Percentiles rank a stretch among this genome's conserved stretches.
Evolutionary conservation across 31 red algal species (phyloP).

Genomic region (Endocladia muricata): DNA sequence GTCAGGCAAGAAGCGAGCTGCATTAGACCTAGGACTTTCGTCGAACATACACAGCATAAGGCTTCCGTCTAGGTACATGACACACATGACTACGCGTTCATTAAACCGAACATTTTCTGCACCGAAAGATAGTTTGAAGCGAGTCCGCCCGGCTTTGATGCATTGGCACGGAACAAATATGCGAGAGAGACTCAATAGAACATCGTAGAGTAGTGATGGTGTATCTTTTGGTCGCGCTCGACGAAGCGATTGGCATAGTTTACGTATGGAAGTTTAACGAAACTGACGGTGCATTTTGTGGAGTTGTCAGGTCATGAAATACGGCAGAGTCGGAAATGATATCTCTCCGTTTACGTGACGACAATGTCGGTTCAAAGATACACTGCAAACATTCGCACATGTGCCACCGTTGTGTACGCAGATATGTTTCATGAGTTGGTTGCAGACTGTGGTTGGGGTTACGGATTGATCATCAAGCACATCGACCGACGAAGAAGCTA

Average conservation of each 20-base stretch:
- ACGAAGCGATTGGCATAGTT: conserved; percentile 31
- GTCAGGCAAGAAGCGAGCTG: conserved; percentile 10
- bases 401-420: neutral
- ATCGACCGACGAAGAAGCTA: conserved; percentile 9
- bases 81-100: neutral
- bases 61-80: conserved; percentile 16
- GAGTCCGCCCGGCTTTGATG: neutral
- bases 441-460: neutral
- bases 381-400: neutral
- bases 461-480: conserved; percentile 1
- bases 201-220: neutral
- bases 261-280: conserved; percentile 24
- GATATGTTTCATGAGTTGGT: conserved; percentile 20
- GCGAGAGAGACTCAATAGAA: neutral
- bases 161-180: conserved; percentile 21
- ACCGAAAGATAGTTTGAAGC: neutral
- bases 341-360: conserved; percentile 33
- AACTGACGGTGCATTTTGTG: conserved; percentile 49
- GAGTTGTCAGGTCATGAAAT: conserved; percentile 20
- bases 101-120: neutral
- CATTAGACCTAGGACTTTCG: neutral
- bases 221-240: conserved; percentile 4
- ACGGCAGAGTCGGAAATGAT: neutral
- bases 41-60: conserved; percentile 13
- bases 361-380: neutral